phyloP scores from a whole-genome alignment of 768 basidiomycete species.

The Hypholoma fasciculare region DNA sequence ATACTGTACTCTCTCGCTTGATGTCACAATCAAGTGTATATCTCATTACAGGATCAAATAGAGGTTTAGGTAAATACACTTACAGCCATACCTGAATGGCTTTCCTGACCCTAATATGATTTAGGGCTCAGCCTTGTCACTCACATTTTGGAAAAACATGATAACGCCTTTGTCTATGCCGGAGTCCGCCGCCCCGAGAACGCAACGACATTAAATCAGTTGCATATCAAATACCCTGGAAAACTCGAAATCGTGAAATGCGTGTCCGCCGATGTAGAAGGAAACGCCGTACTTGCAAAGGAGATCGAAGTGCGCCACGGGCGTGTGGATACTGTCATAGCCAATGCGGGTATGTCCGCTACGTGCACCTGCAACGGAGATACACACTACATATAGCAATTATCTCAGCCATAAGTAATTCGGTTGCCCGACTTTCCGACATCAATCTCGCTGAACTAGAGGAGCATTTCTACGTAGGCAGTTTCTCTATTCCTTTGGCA shows the following conservation, averaged over 20 bases:
- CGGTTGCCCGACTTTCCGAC: neutral
- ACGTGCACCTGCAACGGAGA: neutral
- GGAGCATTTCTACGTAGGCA: neutral
- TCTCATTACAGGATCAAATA: neutral
- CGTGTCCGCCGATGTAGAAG: neutral
- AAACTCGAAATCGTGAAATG: neutral
- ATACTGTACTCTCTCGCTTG: too few relatives aligned
- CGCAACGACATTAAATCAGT: neutral
- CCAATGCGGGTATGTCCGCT: neutral
- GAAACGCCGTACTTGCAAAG: neutral
- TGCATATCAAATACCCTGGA: neutral
- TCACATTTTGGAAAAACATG: neutral
- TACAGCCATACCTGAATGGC: neutral
- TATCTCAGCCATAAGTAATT: neutral
- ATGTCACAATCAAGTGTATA: neutral
- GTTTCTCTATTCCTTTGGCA: neutral
- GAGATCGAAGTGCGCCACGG: neutral
- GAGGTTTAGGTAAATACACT: neutral
- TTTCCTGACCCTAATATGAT: neutral
- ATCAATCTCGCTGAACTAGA: neutral
- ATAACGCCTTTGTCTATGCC: conserved; percentile 2
- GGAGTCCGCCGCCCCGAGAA: neutral
- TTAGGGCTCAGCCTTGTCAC: conserved; percentile 4
- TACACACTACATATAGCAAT: too few relatives aligned
- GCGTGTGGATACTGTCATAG: neutral